Conservation (phyloP, 2,329 filamentous ascomycete genomes). For the Colletotrichum sp. region DNA sequence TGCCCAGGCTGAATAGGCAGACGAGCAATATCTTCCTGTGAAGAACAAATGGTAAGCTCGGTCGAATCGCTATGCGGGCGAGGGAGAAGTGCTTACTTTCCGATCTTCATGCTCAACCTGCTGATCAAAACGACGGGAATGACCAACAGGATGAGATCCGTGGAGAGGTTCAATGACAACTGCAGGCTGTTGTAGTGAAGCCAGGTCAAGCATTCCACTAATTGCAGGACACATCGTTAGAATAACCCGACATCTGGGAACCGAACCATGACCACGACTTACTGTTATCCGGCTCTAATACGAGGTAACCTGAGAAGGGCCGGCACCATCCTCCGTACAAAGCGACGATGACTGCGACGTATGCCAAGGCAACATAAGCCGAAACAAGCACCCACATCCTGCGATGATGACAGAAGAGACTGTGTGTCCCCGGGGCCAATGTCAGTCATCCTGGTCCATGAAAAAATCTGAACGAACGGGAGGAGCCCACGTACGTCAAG, state of each 20-base stretch:
- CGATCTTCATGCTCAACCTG: slow-evolving; percentile 4
- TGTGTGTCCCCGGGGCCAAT: not conserved
- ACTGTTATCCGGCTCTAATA: not conserved
- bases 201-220: slow-evolving; percentile 16
- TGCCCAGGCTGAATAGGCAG: slow-evolving; percentile 12
- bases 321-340: slow-evolving; percentile 17
- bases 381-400: not conserved
- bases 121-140: slow-evolving; percentile 9
- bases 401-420: slow-evolving; percentile 2
- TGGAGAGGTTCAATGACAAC: slow-evolving; percentile 16
- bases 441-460: not conserved
- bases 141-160: slow-evolving; percentile 5
- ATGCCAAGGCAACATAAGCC: not conserved
- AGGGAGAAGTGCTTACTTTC: not conserved
- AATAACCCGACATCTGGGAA: no score
- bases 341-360: slow-evolving; percentile 4
- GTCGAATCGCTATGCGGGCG: not conserved
- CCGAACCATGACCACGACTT: not conserved
- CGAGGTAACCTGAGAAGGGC: slow-evolving; percentile 12
- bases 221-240: not conserved
- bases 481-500: not conserved
- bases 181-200: slow-evolving; percentile 12
- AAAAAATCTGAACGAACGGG: not conserved
- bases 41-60: not conserved
- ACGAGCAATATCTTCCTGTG: slow-evolving; percentile 5